Percentiles rank a stretch among this genome's conserved stretches.
Evolutionary conservation across 169 alveolate species (phyloP).

Genomic region (Plasmodium vivax): DNA sequence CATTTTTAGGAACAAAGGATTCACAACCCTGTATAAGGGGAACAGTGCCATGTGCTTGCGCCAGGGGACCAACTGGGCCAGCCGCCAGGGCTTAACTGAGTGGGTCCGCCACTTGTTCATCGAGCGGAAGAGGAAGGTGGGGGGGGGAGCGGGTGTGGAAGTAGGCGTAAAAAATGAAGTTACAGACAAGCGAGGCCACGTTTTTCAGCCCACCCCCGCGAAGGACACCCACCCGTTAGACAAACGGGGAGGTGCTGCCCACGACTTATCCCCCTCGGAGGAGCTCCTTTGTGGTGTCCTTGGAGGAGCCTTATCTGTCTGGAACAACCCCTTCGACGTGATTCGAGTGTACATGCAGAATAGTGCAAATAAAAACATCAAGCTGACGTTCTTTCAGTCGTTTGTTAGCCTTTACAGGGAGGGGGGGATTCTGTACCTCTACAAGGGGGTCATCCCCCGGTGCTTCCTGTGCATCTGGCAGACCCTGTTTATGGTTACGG

Average conservation of each 20-base stretch:
- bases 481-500: constrained; percentile 85
- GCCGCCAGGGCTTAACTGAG: constrained; percentile 86
- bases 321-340: constrained; percentile 88
- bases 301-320: constrained; percentile 84
- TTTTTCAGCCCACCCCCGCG: background rate
- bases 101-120: constrained; percentile 48
- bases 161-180: background rate
- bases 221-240: background rate
- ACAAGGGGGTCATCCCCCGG: constrained; percentile 83
- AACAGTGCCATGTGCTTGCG: constrained; percentile 83
- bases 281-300: constrained; percentile 76
- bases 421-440: constrained; percentile 77
- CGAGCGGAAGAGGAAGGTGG: constrained; percentile 15
- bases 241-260: background rate
- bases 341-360: constrained; percentile 85
- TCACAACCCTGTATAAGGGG: constrained; percentile 83
- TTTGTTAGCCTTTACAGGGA: constrained; percentile 51
- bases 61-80: constrained; percentile 89
- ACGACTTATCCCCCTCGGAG: constrained; percentile 13
- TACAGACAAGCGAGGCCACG: background rate
- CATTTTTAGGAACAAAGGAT: constrained; percentile 72
- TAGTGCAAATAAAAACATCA: constrained; percentile 82
- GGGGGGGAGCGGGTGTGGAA: background rate
- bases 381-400: constrained; percentile 29
- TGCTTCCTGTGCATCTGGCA: constrained; percentile 84